Evolutionary conservation across 495 filamentous ascomycete species (phyloP).

Genomic region (Podospora fimiseda): DNA sequence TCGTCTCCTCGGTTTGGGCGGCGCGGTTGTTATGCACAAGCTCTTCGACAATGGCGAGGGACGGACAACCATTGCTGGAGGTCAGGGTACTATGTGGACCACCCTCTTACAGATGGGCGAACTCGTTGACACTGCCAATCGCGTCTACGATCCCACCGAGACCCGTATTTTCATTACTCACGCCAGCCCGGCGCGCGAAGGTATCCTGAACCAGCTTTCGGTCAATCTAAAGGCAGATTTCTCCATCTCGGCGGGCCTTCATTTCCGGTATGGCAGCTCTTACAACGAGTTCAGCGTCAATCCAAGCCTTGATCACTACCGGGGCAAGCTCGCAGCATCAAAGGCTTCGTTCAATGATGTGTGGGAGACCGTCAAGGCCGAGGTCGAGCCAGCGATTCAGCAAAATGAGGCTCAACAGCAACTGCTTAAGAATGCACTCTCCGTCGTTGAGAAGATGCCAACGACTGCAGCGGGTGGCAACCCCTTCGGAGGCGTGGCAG

Average conservation of each 20-base stretch:
- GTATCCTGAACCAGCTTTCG: conserved; percentile 94
- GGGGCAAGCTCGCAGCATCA: conserved; percentile 97
- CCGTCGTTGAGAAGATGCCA: conserved; percentile 94
- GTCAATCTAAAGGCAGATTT: conserved; percentile 98
- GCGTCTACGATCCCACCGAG: conserved; percentile 96
- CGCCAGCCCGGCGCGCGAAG: conserved; percentile 92
- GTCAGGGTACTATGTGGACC: conserved; percentile 99
- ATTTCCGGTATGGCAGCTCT: conserved; percentile 98
- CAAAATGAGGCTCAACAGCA: conserved; percentile 91
- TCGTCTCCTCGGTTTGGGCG: conserved; percentile 85
- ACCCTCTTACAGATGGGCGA: conserved; percentile 98
- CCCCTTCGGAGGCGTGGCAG: conserved; percentile 82
- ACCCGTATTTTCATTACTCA: conserved; percentile 98
- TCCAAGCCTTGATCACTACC: conserved; percentile 95
- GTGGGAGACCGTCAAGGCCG: conserved; percentile 95
- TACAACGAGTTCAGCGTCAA: conserved; percentile 99
- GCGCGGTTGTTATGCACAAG: conserved; percentile 99
- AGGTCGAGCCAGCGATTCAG: conserved; percentile 87
- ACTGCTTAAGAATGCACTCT: conserved; percentile 79
- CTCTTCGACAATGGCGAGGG: conserved; percentile 99
- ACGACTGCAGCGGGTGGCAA: conserved; percentile 88
- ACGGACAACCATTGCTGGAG: conserved; percentile 94
- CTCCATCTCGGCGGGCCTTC: conserved; percentile 92
- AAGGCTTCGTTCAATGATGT: conserved; percentile 99
- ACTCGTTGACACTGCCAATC: conserved; percentile 93